Base-by-base conservation (phyloP, 306 rosid genomes). In the Glycine latifolia region DNA sequence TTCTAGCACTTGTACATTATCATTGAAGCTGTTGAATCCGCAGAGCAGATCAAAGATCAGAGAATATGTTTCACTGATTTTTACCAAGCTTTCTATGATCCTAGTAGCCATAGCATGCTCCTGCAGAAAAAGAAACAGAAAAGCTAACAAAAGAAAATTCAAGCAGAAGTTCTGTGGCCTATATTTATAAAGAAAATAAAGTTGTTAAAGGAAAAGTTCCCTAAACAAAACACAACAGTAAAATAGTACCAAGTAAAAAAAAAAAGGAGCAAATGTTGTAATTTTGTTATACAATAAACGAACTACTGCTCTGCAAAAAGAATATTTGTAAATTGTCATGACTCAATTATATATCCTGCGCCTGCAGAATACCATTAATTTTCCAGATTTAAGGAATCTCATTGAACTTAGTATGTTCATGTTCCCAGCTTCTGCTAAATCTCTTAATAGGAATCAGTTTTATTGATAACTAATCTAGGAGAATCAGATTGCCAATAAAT, bases 51-150 rank as follows among this genome's bases (percentile, higher is more conserved):
- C 71, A 63, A 75, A 59, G 39, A 79, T 11, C 2, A 69, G 17
- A 59, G 71, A 70, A 7, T 67, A 70, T 15, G 71, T 58, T 70
- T 35, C 67, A 70, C 65, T 58, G 61, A 71, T 44, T 33, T 33
- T 79, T 11, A 70, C 62, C 62, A 69, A 33, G 71, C 20, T 17
- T 35, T 65, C 77, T 8, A 79, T 47, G 41, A 79, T 58, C 33
- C 12, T 47, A 56, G 33, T 8, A 37, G 83, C 83, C 77, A 79
- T 70, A 58, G 52, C 63, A 41, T 67, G 12, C 83, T 44, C 82
- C 76, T 79, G 60, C 69, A 44, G 9, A 79, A 12, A 52, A 16
- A 9, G 13, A 54, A 71, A 71, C 44, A 76, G 52, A 58, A 58
- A 4, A 2, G 67, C n/a, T 12, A 26, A 67, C 20, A 10, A 35